phyloP scores from a whole-genome alignment of 1,284 basidiomycete species.

The Ganoderma lingzhi region DNA sequence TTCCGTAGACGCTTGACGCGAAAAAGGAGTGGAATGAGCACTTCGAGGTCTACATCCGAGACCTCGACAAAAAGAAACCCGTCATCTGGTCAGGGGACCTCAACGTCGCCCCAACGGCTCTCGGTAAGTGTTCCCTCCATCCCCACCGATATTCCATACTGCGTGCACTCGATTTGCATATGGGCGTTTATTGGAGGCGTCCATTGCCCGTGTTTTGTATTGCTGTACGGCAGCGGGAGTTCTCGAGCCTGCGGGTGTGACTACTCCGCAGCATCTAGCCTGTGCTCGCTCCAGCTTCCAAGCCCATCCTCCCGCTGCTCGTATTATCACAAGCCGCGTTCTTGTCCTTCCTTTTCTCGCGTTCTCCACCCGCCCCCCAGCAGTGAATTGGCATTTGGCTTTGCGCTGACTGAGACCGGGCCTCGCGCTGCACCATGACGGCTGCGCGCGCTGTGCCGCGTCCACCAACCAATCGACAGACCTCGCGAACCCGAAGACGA shows the following conservation, averaged over 20 bases:
- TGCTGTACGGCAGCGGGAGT: background rate
- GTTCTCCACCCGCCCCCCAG: background rate
- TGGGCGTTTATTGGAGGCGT: background rate
- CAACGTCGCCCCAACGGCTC: conserved; percentile 84
- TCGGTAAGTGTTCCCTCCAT: conserved; percentile 51
- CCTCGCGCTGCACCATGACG: background rate
- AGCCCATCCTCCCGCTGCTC: background rate
- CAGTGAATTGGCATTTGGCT: background rate
- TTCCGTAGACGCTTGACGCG: conserved; percentile 68
- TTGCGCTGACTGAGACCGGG: background rate
- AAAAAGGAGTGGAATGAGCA: conserved; percentile 83
- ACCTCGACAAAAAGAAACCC: conserved; percentile 80
- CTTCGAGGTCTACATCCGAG: conserved; percentile 76
- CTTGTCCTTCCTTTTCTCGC: background rate
- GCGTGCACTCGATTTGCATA: background rate
- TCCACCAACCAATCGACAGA: conserved; percentile 48
- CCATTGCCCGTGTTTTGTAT: background rate
- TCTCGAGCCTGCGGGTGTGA: background rate
- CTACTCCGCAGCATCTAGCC: background rate
- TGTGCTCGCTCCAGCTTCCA: background rate
- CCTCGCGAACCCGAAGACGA: conserved; percentile 68
- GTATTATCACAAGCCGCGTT: background rate
- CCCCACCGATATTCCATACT: background rate
- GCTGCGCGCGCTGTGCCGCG: background rate
- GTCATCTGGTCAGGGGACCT: conserved; percentile 92